Evolutionary conservation across 2,329 filamentous ascomycete genomes (phyloP).

Genomic region (Pyricularia pennisetigena): DNA sequence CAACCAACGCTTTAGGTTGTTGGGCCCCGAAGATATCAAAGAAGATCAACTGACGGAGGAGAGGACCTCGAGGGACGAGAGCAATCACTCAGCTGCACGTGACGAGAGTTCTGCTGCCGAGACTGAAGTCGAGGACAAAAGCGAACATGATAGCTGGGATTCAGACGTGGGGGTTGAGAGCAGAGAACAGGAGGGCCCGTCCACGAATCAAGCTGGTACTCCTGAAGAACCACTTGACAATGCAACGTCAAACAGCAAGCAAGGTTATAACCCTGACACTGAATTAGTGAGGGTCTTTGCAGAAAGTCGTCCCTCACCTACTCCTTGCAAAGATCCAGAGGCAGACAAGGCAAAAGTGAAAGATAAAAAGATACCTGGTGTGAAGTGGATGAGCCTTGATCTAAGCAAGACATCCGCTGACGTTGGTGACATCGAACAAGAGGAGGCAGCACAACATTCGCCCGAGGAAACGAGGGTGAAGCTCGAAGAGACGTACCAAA

Average conservation of each 20-base stretch:
- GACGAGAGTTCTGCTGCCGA: background rate
- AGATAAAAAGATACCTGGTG: background rate
- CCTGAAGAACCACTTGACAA: background rate
- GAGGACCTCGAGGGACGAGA: background rate
- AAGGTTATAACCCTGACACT: background rate
- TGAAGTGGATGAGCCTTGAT: background rate
- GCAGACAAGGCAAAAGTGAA: background rate
- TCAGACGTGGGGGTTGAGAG: background rate
- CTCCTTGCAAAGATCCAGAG: background rate
- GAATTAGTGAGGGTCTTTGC: background rate
- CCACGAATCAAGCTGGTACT: background rate
- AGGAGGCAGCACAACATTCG: background rate
- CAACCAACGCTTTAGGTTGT: background rate
- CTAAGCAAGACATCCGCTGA: background rate
- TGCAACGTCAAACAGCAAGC: background rate
- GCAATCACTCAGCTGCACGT: background rate
- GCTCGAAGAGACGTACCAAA: conserved; percentile 34
- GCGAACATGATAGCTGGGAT: background rate
- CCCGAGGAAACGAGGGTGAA: background rate
- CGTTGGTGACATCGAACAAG: background rate
- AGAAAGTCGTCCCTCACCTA: background rate
- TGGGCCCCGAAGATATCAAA: background rate
- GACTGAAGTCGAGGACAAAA: background rate
- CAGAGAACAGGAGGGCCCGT: background rate
- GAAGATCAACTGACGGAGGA: background rate